Percentiles rank a stretch among this genome's conserved stretches.
Conservation (phyloP, 208 protist genomes). For the Crithidia bombi region DNA sequence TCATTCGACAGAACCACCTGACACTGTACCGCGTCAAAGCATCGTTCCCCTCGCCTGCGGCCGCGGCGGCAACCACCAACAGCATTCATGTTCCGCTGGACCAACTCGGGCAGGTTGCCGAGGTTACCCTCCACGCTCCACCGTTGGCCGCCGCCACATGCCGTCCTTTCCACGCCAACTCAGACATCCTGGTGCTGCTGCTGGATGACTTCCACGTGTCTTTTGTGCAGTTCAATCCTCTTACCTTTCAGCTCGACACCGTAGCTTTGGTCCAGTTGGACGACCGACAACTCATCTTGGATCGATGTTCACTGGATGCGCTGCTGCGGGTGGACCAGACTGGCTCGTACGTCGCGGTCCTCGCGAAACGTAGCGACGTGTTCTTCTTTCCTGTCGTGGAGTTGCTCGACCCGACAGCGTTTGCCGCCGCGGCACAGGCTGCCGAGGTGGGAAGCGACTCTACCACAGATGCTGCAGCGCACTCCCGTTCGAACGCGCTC, state of each 20-base stretch:
- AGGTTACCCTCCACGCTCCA: slow-evolving; percentile 67
- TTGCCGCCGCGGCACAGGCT: slow-evolving; percentile 4
- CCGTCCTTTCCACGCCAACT: slow-evolving; percentile 48
- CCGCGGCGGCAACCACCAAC: neutral
- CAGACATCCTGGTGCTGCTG: slow-evolving; percentile 75
- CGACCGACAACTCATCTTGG: slow-evolving; percentile 56
- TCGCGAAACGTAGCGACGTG: slow-evolving; percentile 67
- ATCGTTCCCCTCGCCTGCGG: neutral
- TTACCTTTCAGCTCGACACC: slow-evolving; percentile 64
- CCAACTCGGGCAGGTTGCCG: slow-evolving; percentile 44
- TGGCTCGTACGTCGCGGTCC: slow-evolving; percentile 64
- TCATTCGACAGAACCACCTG: slow-evolving; percentile 74
- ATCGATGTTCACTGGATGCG: slow-evolving; percentile 50
- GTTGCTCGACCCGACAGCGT: slow-evolving; percentile 19
- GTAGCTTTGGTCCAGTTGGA: slow-evolving; percentile 83
- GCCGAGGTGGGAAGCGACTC: neutral
- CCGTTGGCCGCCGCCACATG: slow-evolving; percentile 56
- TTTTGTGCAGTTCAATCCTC: slow-evolving; percentile 74
- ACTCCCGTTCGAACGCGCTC: neutral
- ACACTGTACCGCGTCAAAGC: slow-evolving; percentile 56
- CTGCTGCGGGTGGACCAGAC: slow-evolving; percentile 79
- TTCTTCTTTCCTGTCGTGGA: slow-evolving; percentile 72
- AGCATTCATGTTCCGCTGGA: slow-evolving; percentile 22
- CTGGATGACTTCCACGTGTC: slow-evolving; percentile 90
- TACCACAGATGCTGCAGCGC: slow-evolving; percentile 7